Conservation (phyloP, 306 rosid species). For the Medicago arabica region DNA sequence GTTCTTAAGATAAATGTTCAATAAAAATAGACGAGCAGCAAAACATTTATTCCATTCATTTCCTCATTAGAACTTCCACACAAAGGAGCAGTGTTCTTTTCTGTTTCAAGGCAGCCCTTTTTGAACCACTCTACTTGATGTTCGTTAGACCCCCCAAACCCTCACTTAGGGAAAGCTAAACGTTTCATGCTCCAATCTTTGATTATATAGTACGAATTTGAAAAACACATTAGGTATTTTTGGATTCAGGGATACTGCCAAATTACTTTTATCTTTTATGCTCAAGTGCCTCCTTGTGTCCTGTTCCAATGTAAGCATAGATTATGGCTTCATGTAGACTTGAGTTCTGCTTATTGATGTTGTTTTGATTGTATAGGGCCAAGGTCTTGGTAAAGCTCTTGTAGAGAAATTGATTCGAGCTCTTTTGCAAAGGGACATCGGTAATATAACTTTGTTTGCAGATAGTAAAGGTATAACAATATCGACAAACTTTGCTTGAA, state of each 20-base stretch:
- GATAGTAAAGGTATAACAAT: constrained; percentile 80
- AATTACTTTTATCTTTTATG: background rate
- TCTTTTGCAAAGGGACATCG: constrained; percentile 90
- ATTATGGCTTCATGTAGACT: constrained; percentile 23
- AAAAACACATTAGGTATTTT: constrained; percentile 16
- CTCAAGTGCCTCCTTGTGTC: constrained; percentile 17
- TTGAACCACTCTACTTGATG: too few relatives aligned
- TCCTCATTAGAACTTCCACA: too few relatives aligned
- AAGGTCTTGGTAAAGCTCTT: constrained; percentile 95
- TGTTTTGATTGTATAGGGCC: constrained; percentile 67
- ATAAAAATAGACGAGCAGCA: too few relatives aligned
- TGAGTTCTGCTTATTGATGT: constrained; percentile 33
- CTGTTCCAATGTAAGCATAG: constrained; percentile 10
- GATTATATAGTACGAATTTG: background rate
- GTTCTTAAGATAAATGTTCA: too few relatives aligned
- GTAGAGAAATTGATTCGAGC: constrained; percentile 86
- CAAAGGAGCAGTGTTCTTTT: too few relatives aligned
- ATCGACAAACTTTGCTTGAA: constrained; percentile 11
- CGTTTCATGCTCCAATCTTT: too few relatives aligned
- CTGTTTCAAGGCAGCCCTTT: too few relatives aligned
- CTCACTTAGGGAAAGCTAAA: too few relatives aligned
- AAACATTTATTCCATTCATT: too few relatives aligned
- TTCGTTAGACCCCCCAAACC: too few relatives aligned
- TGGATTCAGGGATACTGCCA: constrained; percentile 12
- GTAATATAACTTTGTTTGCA: constrained; percentile 91